phyloP scores from a whole-genome alignment of 495 filamentous ascomycete species.

The Ramalina intermedia region DNA sequence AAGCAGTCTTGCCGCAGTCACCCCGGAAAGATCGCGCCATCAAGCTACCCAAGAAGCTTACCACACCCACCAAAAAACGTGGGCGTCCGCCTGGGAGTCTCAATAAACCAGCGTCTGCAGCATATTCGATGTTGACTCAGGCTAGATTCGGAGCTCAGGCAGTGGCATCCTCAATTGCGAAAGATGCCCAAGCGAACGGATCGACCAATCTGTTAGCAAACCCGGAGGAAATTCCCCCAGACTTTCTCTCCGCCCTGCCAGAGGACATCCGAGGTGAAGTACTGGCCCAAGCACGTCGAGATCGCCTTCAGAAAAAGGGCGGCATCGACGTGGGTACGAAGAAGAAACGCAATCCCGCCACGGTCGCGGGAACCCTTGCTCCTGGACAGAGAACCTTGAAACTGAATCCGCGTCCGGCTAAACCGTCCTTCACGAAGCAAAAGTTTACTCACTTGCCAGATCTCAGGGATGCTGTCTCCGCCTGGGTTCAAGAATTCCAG shows the following conservation, averaged over 20 bases:
- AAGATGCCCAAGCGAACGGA: neutral
- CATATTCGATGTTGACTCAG: conserved; percentile 39
- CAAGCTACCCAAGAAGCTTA: conserved; percentile 33
- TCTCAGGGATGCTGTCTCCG: conserved; percentile 42
- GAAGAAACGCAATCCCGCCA: conserved; percentile 3
- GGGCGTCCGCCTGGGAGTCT: conserved; percentile 29
- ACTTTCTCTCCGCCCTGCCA: conserved; percentile 69
- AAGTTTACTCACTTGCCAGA: conserved; percentile 40
- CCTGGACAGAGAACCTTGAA: conserved; percentile 25
- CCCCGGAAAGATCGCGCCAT: conserved; percentile 37
- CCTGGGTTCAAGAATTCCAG: conserved; percentile 53
- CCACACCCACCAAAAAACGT: conserved; percentile 46
- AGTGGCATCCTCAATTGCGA: neutral
- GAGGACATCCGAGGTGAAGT: conserved; percentile 69
- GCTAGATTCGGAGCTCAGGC: conserved; percentile 42
- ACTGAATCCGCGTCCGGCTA: conserved; percentile 36
- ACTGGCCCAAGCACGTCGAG: conserved; percentile 51
- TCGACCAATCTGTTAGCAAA: conserved; percentile 3
- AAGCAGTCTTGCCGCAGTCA: conserved; percentile 38
- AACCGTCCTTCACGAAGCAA: conserved; percentile 51
- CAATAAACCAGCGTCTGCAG: conserved; percentile 26
- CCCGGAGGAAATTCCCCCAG: conserved; percentile 40
- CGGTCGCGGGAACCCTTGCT: conserved; percentile 9
- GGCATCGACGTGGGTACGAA: conserved; percentile 19
- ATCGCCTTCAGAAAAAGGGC: conserved; percentile 33